A percentile compares a stretch with the other conserved stretches of the same genome.
Conservation (phyloP, 2,329 filamentous ascomycete species). For the Pseudophaeomoniella oleicola region DNA sequence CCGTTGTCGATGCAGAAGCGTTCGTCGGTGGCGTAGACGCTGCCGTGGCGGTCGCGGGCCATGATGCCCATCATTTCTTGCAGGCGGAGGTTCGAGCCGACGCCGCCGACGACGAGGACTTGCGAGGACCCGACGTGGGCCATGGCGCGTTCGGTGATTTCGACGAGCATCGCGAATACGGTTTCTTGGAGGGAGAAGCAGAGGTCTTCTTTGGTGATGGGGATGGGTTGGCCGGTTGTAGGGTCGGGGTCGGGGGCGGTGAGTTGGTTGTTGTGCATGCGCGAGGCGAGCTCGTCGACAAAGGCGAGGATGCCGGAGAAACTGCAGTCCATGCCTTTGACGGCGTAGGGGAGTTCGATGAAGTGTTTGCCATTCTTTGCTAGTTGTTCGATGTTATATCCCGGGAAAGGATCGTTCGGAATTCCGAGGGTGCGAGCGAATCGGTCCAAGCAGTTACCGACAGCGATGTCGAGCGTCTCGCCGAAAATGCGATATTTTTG, state of each 20-base stretch:
- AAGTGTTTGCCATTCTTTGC: conserved; percentile 59
- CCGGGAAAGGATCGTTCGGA: conserved; percentile 88
- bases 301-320: conserved; percentile 84
- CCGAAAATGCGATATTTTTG: conserved; percentile 95
- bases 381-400: conserved; percentile 95
- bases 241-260: conserved; percentile 28
- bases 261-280: conserved; percentile 36
- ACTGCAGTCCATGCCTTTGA: conserved; percentile 97
- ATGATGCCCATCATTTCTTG: conserved; percentile 99
- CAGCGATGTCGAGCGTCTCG: conserved; percentile 91
- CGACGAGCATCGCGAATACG: conserved; percentile 90
- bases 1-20: conserved; percentile 98
- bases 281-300: conserved; percentile 64
- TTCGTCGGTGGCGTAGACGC: conserved; percentile 89
- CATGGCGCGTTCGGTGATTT: conserved; percentile 98
- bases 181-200: conserved; percentile 96
- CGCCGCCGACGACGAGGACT: conserved; percentile 88
- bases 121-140: conserved; percentile 84
- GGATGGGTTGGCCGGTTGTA: conserved; percentile 17
- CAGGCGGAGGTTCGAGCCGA: conserved; percentile 84
- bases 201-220: conserved; percentile 66
- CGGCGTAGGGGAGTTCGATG: conserved; percentile 82
- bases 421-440: conserved; percentile 87
- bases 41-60: conserved; percentile 76
- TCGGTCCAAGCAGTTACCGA: conserved; percentile 91